Base-by-base conservation (phyloP, 1,284 basidiomycete species). In the Filobasidium uniguttulatum region DNA sequence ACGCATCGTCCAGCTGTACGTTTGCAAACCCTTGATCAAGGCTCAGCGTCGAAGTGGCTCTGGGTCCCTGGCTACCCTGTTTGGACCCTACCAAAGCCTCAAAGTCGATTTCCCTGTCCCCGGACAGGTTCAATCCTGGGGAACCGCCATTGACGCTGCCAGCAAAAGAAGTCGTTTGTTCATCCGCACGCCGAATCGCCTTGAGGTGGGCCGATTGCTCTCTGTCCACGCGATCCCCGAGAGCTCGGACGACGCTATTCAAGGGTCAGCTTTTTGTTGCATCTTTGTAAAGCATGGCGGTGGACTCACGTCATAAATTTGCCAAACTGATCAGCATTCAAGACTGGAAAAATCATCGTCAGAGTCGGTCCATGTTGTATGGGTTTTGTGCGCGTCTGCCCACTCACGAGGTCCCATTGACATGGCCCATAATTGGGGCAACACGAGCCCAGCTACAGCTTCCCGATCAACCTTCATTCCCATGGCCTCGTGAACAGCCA, bases 401-500 rank as follows among this genome's bases (percentile, higher is more conserved):
- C 20, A 74, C 83, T 61, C 63, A 87, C 85, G 65, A 47, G 90
- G 90, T n/a, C 89, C 90, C 71, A 94, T 91, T 1, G 85, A 89
- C 88, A 96, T 93, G 1, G 82, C 75, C 90, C 90, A 96, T 8
- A 96, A 71, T 59, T 96, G 91, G 12, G 90, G 90, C 15, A 97
- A 73, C 15, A 43, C 40, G 30, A 91, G 75, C 0, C 85, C 93
- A 0, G 93, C 93, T 15, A 96, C 84, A 3, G 90, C 87, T 68
- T 96, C 90, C 40, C 89, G 77, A 58, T 96, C 90, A 3, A 97
- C 83, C 66, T 97, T 98, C 59, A 80, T 77, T 1, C 90, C 87
- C 88, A 97, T 94, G 3, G 85, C 86, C 67, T 96, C 91, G 69
- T 98, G 90, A 0, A 99, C 90, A 8, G 80, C 81, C 36, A 97